Evolutionary conservation across 345 rosid genomes (phyloP), one percentile per base, ranked within the genome.

Genomic region (Durio zibethinus): DNA sequence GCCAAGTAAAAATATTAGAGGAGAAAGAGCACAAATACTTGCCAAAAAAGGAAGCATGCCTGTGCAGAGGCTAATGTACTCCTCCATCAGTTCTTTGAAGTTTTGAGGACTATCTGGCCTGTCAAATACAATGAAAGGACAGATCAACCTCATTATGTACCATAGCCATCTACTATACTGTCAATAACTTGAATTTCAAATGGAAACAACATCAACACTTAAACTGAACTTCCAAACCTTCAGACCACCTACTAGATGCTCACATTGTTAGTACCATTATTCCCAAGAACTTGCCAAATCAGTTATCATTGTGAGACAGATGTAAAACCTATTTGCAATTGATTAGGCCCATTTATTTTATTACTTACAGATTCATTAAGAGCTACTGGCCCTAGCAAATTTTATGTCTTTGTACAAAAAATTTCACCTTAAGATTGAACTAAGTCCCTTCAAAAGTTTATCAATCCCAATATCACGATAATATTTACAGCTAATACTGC

Each of bases 31-130:
- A 36, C 4, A 5, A 36, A 36, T 36, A 36, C 40, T 36, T 4
- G 40, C 40, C 1, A 36, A 2, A 3, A 36, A 4, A 5, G 0
- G 0, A 36, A 36, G 54, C 54, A 50, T 50, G 54, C 54, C 54
- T 50, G 54, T 50, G 9, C 54, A 18, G 11, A 50, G 21, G 20
- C 21, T 50, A 12, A 50, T 10, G 11, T 18, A 50, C 54, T 50
- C 54, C n/a, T 18, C 54, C 54, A 50, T 50, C 54, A 36, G 40
- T 0, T 50, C 21, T 79, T 87, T 87, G 64, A 90, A 86, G 81
- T 87, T 84, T 14, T 77, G 77, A 65, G 94, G 95, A 76, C 73
- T 54, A 68, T 76, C 76, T 53, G 97, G 98, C 97, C 97, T 91
- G 88, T 60, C 80, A 66, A 54, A n/a, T 4, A 65, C 27, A 21